phyloP scores from a whole-genome alignment of 1,139 yeast genomes.

The Suhomyces kunorum region DNA sequence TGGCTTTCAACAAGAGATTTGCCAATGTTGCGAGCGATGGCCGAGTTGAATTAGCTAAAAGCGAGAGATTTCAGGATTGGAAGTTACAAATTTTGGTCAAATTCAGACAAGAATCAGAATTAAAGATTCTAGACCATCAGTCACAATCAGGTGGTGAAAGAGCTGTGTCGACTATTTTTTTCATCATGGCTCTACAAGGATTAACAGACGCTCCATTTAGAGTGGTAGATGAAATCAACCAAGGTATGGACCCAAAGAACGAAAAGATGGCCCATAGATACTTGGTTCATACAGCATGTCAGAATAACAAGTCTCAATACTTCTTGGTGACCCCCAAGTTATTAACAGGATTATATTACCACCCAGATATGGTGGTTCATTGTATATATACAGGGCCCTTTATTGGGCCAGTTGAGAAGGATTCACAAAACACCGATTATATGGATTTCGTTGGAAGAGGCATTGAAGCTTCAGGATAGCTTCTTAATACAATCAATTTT shows the following conservation, averaged over 20 bases:
- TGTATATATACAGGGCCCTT: conserved; percentile 76
- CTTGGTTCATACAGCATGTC: conserved; percentile 84
- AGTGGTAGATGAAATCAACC: conserved; percentile 97
- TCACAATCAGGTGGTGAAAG: conserved; percentile 98
- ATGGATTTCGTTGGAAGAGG: conserved; percentile 26
- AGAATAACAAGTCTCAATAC: conserved; percentile 65
- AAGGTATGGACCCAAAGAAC: conserved; percentile 96
- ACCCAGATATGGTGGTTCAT: conserved; percentile 80
- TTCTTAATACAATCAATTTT: not conserved
- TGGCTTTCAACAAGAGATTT: conserved; percentile 66
- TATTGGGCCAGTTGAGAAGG: conserved; percentile 27
- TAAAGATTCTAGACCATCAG: conserved; percentile 74
- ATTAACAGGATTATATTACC: conserved; percentile 75
- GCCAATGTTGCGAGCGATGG: conserved; percentile 84
- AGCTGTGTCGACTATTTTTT: conserved; percentile 91
- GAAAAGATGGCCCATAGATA: conserved; percentile 86
- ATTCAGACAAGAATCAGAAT: conserved; percentile 73
- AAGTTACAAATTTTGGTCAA: conserved; percentile 79
- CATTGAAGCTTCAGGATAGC: not conserved
- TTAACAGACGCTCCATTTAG: conserved; percentile 87
- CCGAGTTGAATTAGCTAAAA: conserved; percentile 60
- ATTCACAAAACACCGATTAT: conserved; percentile 25
- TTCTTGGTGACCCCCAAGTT: conserved; percentile 92
- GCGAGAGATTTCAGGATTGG: conserved; percentile 71
- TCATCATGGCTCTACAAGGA: conserved; percentile 90